These are phyloP conservation scores for Nematocida sp. DNA, from an alignment of 371 early-diverging fungal species.

Conservation along the genomic window DNA sequence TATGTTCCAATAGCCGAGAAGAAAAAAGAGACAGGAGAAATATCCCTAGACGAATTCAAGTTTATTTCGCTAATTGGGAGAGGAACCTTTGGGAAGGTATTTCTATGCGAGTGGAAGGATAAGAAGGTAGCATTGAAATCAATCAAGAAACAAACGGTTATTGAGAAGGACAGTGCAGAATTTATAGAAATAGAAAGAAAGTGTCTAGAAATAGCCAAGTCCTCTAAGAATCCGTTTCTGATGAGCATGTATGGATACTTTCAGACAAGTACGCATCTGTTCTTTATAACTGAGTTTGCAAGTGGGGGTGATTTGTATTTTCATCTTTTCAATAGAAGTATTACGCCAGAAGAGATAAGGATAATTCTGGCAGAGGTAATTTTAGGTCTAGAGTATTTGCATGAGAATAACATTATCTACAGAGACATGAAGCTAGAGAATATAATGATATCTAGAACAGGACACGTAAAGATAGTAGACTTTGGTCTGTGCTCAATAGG, in stretches of 20 bases:
- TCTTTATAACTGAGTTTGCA: conserved; percentile 60
- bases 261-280: conserved; percentile 57
- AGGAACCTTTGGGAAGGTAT: conserved; percentile 92
- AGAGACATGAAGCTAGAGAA: conserved; percentile 93
- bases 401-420: conserved; percentile 87
- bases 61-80: conserved; percentile 83
- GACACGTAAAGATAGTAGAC: conserved; percentile 86
- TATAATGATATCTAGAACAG: conserved; percentile 73
- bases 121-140: conserved; percentile 86
- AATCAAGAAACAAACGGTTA: conserved; percentile 82
- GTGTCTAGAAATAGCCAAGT: conserved; percentile 76
- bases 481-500: conserved; percentile 86
- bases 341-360: conserved; percentile 85
- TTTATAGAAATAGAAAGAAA: conserved; percentile 81
- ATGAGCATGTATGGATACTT: conserved; percentile 65
- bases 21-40: not conserved
- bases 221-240: conserved; percentile 73
- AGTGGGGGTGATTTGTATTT: conserved; percentile 89
- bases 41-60: conserved; percentile 74
- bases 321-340: conserved; percentile 84
- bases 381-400: conserved; percentile 82
- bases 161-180: conserved; percentile 77
- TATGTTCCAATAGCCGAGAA: conserved; percentile 37
- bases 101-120: conserved; percentile 74
- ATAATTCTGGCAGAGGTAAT: conserved; percentile 94